Base-by-base conservation (phyloP, 2,329 filamentous ascomycete species). In the Aspergillus sp. region DNA sequence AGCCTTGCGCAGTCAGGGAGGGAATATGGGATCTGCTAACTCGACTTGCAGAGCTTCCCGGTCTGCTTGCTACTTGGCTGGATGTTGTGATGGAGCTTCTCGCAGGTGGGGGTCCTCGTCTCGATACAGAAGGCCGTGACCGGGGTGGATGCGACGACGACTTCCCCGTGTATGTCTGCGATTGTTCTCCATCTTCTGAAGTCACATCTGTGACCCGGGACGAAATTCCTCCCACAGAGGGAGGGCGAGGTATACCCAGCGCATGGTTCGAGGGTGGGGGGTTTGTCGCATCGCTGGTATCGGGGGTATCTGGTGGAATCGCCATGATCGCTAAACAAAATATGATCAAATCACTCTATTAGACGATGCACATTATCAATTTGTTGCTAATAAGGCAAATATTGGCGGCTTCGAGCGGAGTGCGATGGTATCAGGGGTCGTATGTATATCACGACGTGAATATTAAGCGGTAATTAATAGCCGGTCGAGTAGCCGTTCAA, bases 21-120 rank as follows among this genome's bases (percentile, higher is more conserved):
- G 93, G 90, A 13, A 95, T 90, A 73, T 98, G 93, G 34, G 88
- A 93, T 59, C 85, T 81, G 62, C 85, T 90, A 37, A 85, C 76
- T 34, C 87, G 77, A 52, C 84, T 91, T 11, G 76, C 42, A 74
- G 85, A 52, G 45, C 69, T 74, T 39, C 62, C 67, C 77, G 77
- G 53, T 67, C 81, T 62, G 65, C 76, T 72, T 28, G 72, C 64
- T 43, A 66, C 67, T 10, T 69, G 66, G 43, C 69, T 64, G 40
- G 73, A 69, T 31, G 72, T 69, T 28, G 65, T 68, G 27, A 63
- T 50, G n/a, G 64, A 64, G 41, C 54, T 64, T 42, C 66, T 58
- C 29, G 61, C 56, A 19, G 73, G 50, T 68, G 66, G 46, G 62
- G 73, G 50, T 61, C 62, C 76, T 49, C 78, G 79, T 46, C 83